A percentile compares a stretch with the other conserved stretches of the same genome.
Evolutionary conservation across 768 basidiomycete genomes (phyloP).

Genomic region (Tremella yokohamensis): DNA sequence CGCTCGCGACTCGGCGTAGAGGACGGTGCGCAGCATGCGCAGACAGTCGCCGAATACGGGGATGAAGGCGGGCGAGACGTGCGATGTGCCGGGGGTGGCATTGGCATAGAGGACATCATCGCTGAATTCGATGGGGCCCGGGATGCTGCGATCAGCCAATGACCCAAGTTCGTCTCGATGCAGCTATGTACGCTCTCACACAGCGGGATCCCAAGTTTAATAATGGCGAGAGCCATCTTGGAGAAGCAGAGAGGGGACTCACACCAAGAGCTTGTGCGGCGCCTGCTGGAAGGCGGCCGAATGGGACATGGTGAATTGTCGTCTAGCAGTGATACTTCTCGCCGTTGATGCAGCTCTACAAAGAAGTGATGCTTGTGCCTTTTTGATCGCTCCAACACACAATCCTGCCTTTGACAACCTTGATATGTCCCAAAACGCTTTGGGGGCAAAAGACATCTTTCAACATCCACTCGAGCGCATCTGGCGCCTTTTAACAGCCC

Average conservation of each 20-base stretch:
- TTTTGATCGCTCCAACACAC: no score
- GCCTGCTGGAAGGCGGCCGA: conserved; percentile 31
- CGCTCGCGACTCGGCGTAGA: conserved; percentile 65
- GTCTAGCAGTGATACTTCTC: no score
- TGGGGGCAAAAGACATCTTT: no score
- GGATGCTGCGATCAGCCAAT: conserved; percentile 32
- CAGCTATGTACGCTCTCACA: neutral
- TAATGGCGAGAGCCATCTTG: conserved; percentile 2
- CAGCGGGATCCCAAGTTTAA: neutral
- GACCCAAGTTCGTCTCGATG: neutral
- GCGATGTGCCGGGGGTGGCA: conserved; percentile 62
- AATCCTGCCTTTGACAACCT: no score
- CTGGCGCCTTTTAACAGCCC: no score
- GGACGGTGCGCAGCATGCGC: conserved; percentile 74
- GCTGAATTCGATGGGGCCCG: conserved; percentile 61
- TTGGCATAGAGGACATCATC: conserved; percentile 86
- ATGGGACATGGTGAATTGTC: no score
- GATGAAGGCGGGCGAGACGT: conserved; percentile 83
- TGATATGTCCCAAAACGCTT: no score
- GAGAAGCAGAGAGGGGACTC: conserved; percentile 11
- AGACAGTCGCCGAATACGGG: conserved; percentile 84
- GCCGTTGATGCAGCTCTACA: no score
- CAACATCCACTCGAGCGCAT: no score
- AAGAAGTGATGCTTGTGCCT: no score
- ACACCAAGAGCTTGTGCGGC: conserved; percentile 44